Conservation (phyloP, 1,284 basidiomycete genomes). For the Sporisorium iseilematis-ciliati region DNA sequence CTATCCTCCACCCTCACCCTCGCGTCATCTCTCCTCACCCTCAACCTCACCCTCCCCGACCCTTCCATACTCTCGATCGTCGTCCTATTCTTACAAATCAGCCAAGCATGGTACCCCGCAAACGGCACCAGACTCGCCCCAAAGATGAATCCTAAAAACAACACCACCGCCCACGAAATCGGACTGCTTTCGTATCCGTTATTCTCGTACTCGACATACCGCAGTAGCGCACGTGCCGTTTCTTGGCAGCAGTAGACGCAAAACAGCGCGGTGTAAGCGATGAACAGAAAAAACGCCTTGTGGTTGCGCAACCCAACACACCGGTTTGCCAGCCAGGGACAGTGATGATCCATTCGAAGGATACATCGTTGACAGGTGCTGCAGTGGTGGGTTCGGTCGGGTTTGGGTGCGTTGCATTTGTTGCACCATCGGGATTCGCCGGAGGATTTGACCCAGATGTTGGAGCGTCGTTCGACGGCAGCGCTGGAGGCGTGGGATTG, state of each 20-base stretch:
- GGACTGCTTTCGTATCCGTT: conserved; percentile 67
- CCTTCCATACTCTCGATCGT: conserved; percentile 71
- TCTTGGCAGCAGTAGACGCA: conserved; percentile 58
- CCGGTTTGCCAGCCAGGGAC: conserved; percentile 72
- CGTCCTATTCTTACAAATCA: conserved; percentile 68
- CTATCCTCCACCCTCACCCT: conserved; percentile 44
- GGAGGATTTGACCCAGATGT: conserved; percentile 60
- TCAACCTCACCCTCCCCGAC: conserved; percentile 48
- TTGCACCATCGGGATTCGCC: conserved; percentile 61
- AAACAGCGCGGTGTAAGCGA: conserved; percentile 63
- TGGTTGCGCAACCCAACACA: conserved; percentile 70
- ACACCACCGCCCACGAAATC: conserved; percentile 67
- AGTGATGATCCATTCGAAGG: conserved; percentile 73
- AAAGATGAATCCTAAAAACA: conserved; percentile 64
- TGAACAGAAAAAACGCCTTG: conserved; percentile 70
- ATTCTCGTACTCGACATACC: conserved; percentile 41
- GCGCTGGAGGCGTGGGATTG: neutral
- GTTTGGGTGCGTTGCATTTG: conserved; percentile 63
- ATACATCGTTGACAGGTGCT: conserved; percentile 58
- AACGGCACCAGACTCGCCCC: conserved; percentile 61
- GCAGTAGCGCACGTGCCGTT: conserved; percentile 55
- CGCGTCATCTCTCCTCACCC: conserved; percentile 17
- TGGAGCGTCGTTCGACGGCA: conserved; percentile 25
- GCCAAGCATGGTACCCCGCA: conserved; percentile 63
- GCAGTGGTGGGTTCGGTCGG: conserved; percentile 67